Evolutionary conservation across 139 green algal genomes (phyloP).

Genomic region (Picocystis salinarum): DNA sequence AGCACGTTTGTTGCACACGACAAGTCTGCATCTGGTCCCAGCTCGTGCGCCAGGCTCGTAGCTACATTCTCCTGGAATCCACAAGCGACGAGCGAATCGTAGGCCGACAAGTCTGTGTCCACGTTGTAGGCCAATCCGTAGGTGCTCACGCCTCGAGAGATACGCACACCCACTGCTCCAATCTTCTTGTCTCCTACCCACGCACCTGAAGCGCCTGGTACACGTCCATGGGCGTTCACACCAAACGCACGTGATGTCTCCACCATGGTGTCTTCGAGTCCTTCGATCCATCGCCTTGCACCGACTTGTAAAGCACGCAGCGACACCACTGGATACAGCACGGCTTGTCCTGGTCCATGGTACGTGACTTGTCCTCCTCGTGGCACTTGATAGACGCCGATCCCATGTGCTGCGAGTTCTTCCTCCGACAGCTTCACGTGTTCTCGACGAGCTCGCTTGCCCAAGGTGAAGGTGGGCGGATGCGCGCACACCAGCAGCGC

Average conservation of each 20-base stretch:
- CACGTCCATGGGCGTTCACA: conserved; percentile 20
- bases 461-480: conserved; percentile 53
- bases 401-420: conserved; percentile 5
- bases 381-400: conserved; percentile 15
- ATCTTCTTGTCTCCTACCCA: conserved; percentile 77
- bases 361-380: conserved; percentile 71
- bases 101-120: conserved; percentile 42
- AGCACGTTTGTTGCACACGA: too few relatives aligned
- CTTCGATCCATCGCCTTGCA: conserved; percentile 66
- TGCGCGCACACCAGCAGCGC: too few relatives aligned
- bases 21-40: too few relatives aligned
- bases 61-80: conserved; percentile 28
- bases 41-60: too few relatives aligned
- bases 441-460: conserved; percentile 38
- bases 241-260: conserved; percentile 11
- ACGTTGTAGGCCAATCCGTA: conserved; percentile 87
- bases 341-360: conserved; percentile 77
- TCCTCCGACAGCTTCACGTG: not conserved
- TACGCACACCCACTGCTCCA: conserved; percentile 70
- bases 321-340: conserved; percentile 75
- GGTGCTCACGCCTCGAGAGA: conserved; percentile 51
- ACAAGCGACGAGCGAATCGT: conserved; percentile 59
- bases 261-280: conserved; percentile 68
- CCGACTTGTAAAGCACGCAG: conserved; percentile 42
- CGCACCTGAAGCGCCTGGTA: conserved; percentile 50